Percentiles rank a stretch among this genome's conserved stretches.
Conservation (phyloP, 768 basidiomycete genomes). For the Boletus rubropictus region DNA sequence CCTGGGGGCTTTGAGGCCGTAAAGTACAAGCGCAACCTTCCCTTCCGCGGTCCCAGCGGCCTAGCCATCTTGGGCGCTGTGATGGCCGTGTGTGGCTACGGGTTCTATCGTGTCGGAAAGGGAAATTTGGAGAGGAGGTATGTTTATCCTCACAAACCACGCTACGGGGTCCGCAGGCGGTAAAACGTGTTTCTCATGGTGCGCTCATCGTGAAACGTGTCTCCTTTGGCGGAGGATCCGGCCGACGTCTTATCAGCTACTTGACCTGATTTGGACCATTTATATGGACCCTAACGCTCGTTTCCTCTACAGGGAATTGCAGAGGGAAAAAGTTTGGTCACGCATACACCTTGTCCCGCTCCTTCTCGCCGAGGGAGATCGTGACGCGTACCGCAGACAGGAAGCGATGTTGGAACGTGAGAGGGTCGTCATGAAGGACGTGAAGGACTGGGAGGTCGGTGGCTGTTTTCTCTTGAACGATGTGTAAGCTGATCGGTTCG, state of each 20-base stretch:
- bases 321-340: slow-evolving; percentile 92
- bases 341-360: slow-evolving; percentile 91
- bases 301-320: slow-evolving; percentile 69
- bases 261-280: slow-evolving; percentile 34
- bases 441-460: slow-evolving; percentile 90
- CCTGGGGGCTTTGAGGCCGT: slow-evolving; percentile 86
- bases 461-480: slow-evolving; percentile 12
- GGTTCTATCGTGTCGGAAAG: slow-evolving; percentile 86
- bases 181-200: slow-evolving; percentile 53
- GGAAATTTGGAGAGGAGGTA: slow-evolving; percentile 93
- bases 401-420: slow-evolving; percentile 76
- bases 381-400: slow-evolving; percentile 77
- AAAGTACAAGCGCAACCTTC: slow-evolving; percentile 94
- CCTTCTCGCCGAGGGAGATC: slow-evolving; percentile 89
- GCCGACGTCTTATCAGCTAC: slow-evolving; percentile 41
- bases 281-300: slow-evolving; percentile 36
- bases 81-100: slow-evolving; percentile 78
- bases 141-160: slow-evolving; percentile 33
- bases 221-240: slow-evolving; percentile 44
- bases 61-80: slow-evolving; percentile 83
- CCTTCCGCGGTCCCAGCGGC: slow-evolving; percentile 81
- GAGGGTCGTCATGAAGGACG: slow-evolving; percentile 90
- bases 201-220: slow-evolving; percentile 72
- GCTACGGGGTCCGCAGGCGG: slow-evolving; percentile 50
- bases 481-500: slow-evolving; percentile 11